Base-by-base conservation (phyloP, 2,329 filamentous ascomycete genomes). In the Pseudogymnoascus sp. region DNA sequence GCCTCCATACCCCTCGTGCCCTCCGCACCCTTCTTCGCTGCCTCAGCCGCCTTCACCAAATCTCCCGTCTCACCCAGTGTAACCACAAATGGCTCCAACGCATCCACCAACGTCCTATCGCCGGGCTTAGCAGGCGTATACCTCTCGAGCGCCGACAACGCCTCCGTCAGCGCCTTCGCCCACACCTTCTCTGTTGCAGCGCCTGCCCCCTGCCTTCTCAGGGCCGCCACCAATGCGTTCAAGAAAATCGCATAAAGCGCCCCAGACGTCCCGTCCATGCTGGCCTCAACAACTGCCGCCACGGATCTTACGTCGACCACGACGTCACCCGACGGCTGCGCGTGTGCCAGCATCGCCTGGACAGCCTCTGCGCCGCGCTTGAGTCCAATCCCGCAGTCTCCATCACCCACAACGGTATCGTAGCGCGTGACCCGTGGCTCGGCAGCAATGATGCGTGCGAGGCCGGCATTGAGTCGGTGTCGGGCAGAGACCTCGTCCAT, bases 1-100 rank as follows among this genome's bases (percentile, higher is more conserved):
- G 94, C 90, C 73, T 88, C 85, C 92, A 99, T 97, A 22, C 88
- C 89, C 78, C 92, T 96, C 18, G 94, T 97, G 30, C 84, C 84
- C 65, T 93, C 87, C 3, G 92, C 88, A 0, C 88, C 94, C 54
- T 85, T 79, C 65, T 83, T 82, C 0, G 92, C 87, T 1, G 90
- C 91, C 68, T 85, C 79, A 0, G 90, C 91, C 6, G 94, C 92
- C 71, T 85, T 79, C 66, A 84, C 81, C 18, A 94, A 73, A 70
- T 89, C 83, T 12, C 83, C 84, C 0, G 85, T 86, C 69, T 81
- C 74, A 6, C 76, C 79, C 2, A 97, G 80, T 2, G 81, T 83
- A 43, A 90, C 83, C 59, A 95, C 86, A 71, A 97, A 99, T 1
- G 94, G 94, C 64, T 89, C 84, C 58, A 99, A 78, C 1, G 93